phyloP scores from a whole-genome alignment of 192 early-diverging fungal genomes.

The Backusella tarrabulga region DNA sequence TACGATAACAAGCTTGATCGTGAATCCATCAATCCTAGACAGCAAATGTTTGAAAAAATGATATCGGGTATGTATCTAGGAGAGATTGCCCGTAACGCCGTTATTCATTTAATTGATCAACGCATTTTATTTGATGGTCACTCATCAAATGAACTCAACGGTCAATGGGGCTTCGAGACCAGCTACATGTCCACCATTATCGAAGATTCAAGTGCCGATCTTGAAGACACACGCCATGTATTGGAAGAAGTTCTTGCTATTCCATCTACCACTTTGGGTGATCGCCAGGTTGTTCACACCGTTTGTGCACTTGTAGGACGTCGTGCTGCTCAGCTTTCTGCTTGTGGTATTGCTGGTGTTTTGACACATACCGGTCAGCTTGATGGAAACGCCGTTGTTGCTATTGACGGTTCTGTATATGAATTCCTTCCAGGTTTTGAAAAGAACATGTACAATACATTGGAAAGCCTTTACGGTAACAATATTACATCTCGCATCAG shows the following conservation, averaged over 20 bases:
- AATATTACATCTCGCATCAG: constrained; percentile 62
- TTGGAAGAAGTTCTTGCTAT: constrained; percentile 72
- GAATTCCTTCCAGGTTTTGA: constrained; percentile 77
- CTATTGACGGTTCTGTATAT: constrained; percentile 75
- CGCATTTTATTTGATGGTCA: constrained; percentile 70
- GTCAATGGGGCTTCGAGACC: constrained; percentile 75
- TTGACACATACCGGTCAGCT: constrained; percentile 56
- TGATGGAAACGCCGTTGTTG: constrained; percentile 5
- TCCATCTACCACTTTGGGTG: constrained; percentile 62
- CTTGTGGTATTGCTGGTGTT: constrained; percentile 66
- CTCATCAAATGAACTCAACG: constrained; percentile 59
- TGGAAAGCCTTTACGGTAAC: constrained; percentile 71
- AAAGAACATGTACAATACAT: constrained; percentile 72
- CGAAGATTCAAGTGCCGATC: constrained; percentile 60
- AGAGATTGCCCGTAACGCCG: constrained; percentile 76
- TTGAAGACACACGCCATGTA: constrained; percentile 60
- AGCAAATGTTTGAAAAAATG: constrained; percentile 91
- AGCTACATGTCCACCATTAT: constrained; percentile 72
- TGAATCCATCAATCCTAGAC: constrained; percentile 76
- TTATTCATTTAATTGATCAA: constrained; percentile 79
- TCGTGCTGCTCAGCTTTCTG: constrained; percentile 83
- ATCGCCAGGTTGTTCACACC: constrained; percentile 76
- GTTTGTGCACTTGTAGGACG: constrained; percentile 77
- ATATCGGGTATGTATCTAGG: constrained; percentile 95
- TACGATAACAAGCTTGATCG: constrained; percentile 85